These are phyloP conservation scores for Simplicillium sp. DNA, from an alignment of 2,329 filamentous ascomycete species.

Conservation along the genomic window DNA sequence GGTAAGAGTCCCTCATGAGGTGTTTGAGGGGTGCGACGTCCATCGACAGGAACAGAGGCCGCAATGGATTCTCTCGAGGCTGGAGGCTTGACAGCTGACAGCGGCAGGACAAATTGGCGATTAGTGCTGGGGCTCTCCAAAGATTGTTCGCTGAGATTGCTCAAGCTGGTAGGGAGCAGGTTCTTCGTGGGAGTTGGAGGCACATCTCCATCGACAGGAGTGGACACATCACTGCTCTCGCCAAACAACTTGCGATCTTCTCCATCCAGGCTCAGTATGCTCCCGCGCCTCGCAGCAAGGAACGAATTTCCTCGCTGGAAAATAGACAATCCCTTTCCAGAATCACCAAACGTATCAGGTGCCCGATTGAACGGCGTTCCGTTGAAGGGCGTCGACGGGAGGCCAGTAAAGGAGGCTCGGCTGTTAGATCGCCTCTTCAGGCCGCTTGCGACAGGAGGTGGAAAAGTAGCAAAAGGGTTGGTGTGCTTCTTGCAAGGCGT, in stretches of 20 bases:
- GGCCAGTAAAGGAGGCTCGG: conserved; percentile 61
- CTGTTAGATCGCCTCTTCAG: conserved; percentile 53
- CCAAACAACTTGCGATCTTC: conserved; percentile 52
- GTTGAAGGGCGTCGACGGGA: conserved; percentile 75
- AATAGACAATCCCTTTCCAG: conserved; percentile 54
- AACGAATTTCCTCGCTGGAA: conserved; percentile 48
- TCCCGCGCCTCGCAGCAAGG: conserved; percentile 45
- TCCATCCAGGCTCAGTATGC: conserved; percentile 72
- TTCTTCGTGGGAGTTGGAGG: conserved; percentile 94
- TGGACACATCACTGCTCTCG: conserved; percentile 17
- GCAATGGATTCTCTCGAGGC: conserved; percentile 28
- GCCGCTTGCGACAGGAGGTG: conserved; percentile 47
- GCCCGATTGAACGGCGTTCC: conserved; percentile 35
- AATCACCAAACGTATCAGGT: conserved; percentile 41
- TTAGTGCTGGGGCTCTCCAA: conserved; percentile 39
- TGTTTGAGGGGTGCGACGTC: conserved; percentile 61
- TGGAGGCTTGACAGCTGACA: conserved; percentile 28
- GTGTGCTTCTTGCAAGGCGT: conserved; percentile 89
- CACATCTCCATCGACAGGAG: conserved; percentile 45
- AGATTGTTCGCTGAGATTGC: conserved; percentile 26
- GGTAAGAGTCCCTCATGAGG: conserved; percentile 67
- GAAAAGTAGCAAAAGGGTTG: conserved; percentile 59
- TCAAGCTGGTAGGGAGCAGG: conserved; percentile 31
- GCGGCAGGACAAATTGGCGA: conserved; percentile 29
- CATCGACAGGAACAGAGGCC: conserved; percentile 54